Percentiles rank a stretch among this genome's conserved stretches.
phyloP scores from a whole-genome alignment of 164 flowering plant genomes.

The Annona cherimola region DNA sequence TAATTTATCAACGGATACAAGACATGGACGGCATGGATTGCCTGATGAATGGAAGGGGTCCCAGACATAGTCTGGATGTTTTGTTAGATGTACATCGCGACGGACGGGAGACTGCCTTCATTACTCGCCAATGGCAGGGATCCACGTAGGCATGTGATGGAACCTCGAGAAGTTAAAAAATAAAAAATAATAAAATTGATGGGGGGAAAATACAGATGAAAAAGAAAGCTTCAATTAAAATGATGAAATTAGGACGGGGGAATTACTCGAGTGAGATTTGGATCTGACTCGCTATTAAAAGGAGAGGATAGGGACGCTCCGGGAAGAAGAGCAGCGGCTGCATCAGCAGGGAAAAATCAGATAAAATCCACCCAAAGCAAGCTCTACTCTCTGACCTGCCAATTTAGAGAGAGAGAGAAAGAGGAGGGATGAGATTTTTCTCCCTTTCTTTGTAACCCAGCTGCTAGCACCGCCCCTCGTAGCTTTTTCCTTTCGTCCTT shows the following conservation, averaged over 20 bases:
- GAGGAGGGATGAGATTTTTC: slow-evolving; percentile 1
- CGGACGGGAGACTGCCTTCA: too few relatives aligned
- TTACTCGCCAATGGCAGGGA: neutral
- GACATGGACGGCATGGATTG: too few relatives aligned
- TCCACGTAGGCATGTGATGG: slow-evolving; percentile 2
- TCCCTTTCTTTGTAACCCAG: slow-evolving; percentile 5
- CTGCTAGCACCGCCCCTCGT: neutral
- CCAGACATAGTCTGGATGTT: too few relatives aligned
- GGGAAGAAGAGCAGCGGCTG: neutral
- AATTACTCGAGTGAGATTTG: slow-evolving; percentile 13
- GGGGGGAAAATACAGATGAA: neutral
- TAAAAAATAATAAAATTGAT: neutral
- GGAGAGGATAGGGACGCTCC: neutral
- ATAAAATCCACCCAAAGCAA: too few relatives aligned
- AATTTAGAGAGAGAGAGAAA: neutral
- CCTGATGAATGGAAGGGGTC: too few relatives aligned
- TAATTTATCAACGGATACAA: too few relatives aligned
- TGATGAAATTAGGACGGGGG: neutral
- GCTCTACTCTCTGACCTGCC: neutral
- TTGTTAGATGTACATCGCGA: too few relatives aligned
- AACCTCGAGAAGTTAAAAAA: neutral
- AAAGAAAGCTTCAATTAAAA: neutral
- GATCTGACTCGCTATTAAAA: slow-evolving; percentile 8
- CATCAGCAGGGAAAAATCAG: neutral
- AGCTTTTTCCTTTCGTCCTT: neutral